phyloP scores from a whole-genome alignment of 179 eudicot genomes.

The Beta lomatogona region DNA sequence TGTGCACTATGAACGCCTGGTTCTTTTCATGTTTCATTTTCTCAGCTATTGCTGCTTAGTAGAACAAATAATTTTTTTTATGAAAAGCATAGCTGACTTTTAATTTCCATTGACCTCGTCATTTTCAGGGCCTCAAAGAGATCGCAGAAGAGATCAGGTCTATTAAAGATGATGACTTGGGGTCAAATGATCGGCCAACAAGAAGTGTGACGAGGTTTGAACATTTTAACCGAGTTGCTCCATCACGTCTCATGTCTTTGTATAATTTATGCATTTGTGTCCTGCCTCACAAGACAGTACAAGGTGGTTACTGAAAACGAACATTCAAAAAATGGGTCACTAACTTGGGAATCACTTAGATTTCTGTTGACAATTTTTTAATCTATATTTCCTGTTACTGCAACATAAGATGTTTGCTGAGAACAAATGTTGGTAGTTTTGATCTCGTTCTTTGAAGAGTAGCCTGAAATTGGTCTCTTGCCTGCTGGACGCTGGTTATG shows the following conservation, averaged over 20 bases:
- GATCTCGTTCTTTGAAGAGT: not conserved
- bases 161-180: conserved; percentile 24
- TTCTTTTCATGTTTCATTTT: not conserved
- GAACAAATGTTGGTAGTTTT: not conserved
- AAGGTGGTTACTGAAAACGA: not conserved
- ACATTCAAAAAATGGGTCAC: not conserved
- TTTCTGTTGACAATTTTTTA: not conserved
- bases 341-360: not conserved
- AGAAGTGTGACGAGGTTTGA: conserved; percentile 35
- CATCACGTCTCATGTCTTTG: not conserved
- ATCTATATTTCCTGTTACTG: not conserved
- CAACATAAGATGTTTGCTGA: not conserved
- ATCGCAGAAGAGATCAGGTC: conserved; percentile 25
- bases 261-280: not conserved
- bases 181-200: conserved; percentile 20
- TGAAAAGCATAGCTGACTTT: not conserved
- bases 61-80: not conserved
- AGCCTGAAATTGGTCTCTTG: not conserved
- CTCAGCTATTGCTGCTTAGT: not conserved
- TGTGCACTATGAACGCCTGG: not conserved
- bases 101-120: not conserved
- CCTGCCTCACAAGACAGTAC: not conserved
- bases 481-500: not conserved
- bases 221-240: not conserved
- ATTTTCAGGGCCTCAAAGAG: conserved; percentile 33